Percentiles rank a stretch among this genome's conserved stretches.
These are phyloP conservation scores for Aspergillus brunneoviolaceus DNA, from an alignment of 2,329 filamentous ascomycete species.

Conservation along the genomic window DNA sequence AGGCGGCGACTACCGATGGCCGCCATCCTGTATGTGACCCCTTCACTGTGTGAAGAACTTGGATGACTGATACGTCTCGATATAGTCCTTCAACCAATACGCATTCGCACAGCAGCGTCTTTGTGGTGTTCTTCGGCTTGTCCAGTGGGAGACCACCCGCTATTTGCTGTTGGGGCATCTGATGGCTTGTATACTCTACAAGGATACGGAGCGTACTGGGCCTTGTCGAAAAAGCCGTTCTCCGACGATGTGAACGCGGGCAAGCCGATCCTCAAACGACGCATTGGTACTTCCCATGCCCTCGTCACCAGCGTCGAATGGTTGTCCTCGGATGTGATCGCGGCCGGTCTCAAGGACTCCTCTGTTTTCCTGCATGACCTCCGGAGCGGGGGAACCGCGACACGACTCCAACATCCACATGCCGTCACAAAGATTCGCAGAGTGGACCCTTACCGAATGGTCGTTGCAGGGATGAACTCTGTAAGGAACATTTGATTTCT, in stretches of 20 bases:
- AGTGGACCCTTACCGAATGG: conserved; percentile 36
- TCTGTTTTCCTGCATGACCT: conserved; percentile 37
- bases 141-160: conserved; percentile 28
- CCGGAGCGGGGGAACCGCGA: conserved; percentile 32
- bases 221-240: conserved; percentile 29
- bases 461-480: conserved; percentile 34
- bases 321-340: conserved; percentile 38
- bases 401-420: conserved; percentile 36
- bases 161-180: conserved; percentile 42
- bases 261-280: conserved; percentile 18
- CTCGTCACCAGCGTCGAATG: conserved; percentile 40
- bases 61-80: background rate
- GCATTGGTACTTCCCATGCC: conserved; percentile 27
- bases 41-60: background rate
- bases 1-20: conserved; percentile 34
- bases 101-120: conserved; percentile 28
- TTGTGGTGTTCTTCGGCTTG: conserved; percentile 40
- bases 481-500: conserved; percentile 21
- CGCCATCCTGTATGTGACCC: conserved; percentile 28
- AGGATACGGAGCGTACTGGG: conserved; percentile 29
- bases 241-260: conserved; percentile 17
- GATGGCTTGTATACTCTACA: conserved; percentile 37
- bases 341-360: conserved; percentile 36
- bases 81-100: conserved; percentile 28
- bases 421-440: conserved; percentile 36